Conservation (phyloP, 495 filamentous ascomycete genomes). For the Trichoderma erinaceum region DNA sequence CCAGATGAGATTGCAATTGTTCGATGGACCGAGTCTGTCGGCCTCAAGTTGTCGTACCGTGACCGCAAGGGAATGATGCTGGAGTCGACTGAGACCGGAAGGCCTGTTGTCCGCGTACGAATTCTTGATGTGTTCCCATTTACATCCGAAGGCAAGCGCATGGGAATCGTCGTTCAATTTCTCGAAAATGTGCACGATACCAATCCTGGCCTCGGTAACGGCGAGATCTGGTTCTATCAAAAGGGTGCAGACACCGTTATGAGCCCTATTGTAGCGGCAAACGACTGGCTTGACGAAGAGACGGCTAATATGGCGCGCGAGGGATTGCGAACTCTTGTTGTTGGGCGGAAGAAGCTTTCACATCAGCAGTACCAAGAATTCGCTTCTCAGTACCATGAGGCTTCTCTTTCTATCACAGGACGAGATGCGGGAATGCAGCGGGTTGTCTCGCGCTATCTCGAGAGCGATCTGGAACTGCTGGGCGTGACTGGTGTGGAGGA, state of each 20-base stretch:
- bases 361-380: constrained; percentile 74
- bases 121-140: constrained; percentile 96
- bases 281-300: constrained; percentile 98
- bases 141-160: constrained; percentile 93
- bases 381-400: constrained; percentile 63
- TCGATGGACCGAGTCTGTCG: constrained; percentile 88
- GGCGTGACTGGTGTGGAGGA: constrained; percentile 98
- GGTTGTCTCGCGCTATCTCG: constrained; percentile 73
- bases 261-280: constrained; percentile 83
- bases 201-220: constrained; percentile 36
- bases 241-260: constrained; percentile 99
- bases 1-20: constrained; percentile 99
- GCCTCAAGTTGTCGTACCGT: constrained; percentile 74
- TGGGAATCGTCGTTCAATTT: constrained; percentile 96
- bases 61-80: constrained; percentile 80
- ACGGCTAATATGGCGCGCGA: constrained; percentile 98
- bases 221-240: constrained; percentile 97
- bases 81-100: constrained; percentile 69
- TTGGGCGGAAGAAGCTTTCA: constrained; percentile 79
- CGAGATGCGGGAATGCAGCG: constrained; percentile 76
- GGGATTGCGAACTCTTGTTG: constrained; percentile 87
- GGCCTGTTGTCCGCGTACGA: constrained; percentile 73
- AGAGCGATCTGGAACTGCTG: constrained; percentile 81
- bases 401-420: constrained; percentile 68
- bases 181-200: constrained; percentile 42